Conservation (phyloP, 2,329 filamentous ascomycete species). For the Fusarium sp. region DNA sequence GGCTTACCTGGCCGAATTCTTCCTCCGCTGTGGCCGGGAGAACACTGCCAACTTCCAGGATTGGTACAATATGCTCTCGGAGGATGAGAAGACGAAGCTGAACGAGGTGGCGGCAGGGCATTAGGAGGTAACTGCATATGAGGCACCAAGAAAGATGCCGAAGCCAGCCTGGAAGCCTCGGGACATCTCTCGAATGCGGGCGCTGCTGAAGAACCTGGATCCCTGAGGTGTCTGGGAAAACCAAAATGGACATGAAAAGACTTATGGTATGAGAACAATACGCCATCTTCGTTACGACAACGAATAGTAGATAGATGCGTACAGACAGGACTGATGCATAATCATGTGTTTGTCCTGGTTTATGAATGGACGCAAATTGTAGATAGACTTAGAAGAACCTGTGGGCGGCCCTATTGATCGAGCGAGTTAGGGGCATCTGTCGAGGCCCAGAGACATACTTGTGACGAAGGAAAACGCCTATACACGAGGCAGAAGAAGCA, state of each 20-base stretch:
- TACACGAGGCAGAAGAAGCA: background rate
- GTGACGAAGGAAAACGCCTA: background rate
- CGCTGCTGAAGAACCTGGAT: conserved; percentile 5
- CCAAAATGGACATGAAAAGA: background rate
- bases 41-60: conserved; percentile 67
- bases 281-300: background rate
- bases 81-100: conserved; percentile 68
- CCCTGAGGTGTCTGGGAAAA: background rate
- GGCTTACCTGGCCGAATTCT: conserved; percentile 85
- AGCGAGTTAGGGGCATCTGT: background rate
- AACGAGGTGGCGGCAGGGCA: conserved; percentile 61
- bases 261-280: background rate
- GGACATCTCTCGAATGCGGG: conserved; percentile 7
- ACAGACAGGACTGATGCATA: background rate
- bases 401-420: conserved; percentile 8
- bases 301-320: conserved; percentile 28
- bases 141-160: background rate
- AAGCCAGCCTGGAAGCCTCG: background rate
- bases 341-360: conserved; percentile 12
- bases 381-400: conserved; percentile 38
- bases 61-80: conserved; percentile 67
- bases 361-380: conserved; percentile 38
- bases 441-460: background rate
- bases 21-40: conserved; percentile 69
- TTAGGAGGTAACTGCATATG: conserved; percentile 34